Evolutionary conservation across 2,329 filamentous ascomycete genomes (phyloP).

Genomic region (Falciphora oryzae): DNA sequence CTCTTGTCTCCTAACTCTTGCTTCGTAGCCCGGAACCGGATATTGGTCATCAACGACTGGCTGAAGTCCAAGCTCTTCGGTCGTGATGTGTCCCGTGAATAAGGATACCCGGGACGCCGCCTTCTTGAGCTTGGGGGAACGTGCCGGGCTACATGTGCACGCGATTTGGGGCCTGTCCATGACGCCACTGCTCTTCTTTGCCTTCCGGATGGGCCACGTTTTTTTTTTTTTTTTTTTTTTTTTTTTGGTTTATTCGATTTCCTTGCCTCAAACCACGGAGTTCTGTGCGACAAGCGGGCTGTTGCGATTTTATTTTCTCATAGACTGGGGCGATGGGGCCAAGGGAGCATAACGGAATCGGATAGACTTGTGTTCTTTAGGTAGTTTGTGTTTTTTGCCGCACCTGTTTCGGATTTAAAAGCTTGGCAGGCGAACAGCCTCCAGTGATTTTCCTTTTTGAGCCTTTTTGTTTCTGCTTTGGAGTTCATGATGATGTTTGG

Average conservation of each 20-base stretch:
- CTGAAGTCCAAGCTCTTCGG: slow-evolving; percentile 95
- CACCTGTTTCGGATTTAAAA: not conserved
- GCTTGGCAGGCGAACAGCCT: not conserved
- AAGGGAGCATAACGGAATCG: not conserved
- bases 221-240: not conserved
- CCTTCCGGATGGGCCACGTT: not conserved
- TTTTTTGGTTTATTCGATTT: not conserved
- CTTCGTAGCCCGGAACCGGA: slow-evolving; percentile 74
- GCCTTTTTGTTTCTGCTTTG: not conserved
- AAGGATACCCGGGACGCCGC: slow-evolving; percentile 23
- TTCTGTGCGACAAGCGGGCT: not conserved
- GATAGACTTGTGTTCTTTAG: not conserved
- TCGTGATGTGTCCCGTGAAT: slow-evolving; percentile 86
- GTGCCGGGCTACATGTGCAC: no score
- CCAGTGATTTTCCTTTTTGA: not conserved
- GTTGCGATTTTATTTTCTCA: not conserved
- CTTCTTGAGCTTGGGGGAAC: no score
- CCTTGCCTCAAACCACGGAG: not conserved
- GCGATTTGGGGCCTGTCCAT: no score
- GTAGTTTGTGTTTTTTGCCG: not conserved
- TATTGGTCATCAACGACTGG: slow-evolving; percentile 92
- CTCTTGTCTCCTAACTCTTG: slow-evolving; percentile 18
- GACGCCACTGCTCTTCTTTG: no score
- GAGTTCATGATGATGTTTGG: not conserved
- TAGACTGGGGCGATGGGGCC: not conserved